These are phyloP conservation scores for Polygonum aviculare DNA, from an alignment of 148 eudicot species.

Conservation along the genomic window DNA sequence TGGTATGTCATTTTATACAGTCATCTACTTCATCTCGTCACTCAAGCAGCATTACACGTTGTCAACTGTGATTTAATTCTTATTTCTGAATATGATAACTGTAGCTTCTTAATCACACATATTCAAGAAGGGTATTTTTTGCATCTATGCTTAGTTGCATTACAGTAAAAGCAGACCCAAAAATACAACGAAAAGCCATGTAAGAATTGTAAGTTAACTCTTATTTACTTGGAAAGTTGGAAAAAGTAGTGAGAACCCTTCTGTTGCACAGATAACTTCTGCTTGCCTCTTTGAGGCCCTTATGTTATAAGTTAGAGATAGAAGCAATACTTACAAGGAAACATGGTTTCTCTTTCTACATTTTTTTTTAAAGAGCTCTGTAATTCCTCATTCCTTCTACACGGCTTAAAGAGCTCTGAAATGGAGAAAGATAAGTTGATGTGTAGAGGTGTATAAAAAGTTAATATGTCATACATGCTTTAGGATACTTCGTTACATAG, in stretches of 20 bases:
- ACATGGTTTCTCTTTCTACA: not conserved
- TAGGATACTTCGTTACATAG: not conserved
- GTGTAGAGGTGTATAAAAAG: not conserved
- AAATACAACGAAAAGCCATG: not conserved
- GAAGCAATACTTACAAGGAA: not conserved
- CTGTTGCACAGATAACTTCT: not conserved
- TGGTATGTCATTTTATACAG: slow-evolving; percentile 36
- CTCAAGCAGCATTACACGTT: not conserved
- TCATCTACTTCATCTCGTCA: not conserved
- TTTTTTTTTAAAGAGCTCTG: not conserved
- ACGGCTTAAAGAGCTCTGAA: not conserved
- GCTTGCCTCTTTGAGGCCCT: not conserved
- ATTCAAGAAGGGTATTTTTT: not conserved
- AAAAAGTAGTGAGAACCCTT: not conserved
- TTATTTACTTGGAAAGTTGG: not conserved
- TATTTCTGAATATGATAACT: not conserved
- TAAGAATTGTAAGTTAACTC: not conserved
- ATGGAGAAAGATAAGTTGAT: not conserved
- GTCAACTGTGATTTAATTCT: not conserved
- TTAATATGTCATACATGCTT: not conserved
- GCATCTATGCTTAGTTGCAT: not conserved
- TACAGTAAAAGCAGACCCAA: not conserved
- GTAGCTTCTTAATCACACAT: not conserved
- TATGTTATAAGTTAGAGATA: not conserved
- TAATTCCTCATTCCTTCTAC: not conserved